A percentile compares a stretch with the other conserved stretches of the same genome.
phyloP scores from a whole-genome alignment of 2,329 filamentous ascomycete species.

The Trichoderma gracile region DNA sequence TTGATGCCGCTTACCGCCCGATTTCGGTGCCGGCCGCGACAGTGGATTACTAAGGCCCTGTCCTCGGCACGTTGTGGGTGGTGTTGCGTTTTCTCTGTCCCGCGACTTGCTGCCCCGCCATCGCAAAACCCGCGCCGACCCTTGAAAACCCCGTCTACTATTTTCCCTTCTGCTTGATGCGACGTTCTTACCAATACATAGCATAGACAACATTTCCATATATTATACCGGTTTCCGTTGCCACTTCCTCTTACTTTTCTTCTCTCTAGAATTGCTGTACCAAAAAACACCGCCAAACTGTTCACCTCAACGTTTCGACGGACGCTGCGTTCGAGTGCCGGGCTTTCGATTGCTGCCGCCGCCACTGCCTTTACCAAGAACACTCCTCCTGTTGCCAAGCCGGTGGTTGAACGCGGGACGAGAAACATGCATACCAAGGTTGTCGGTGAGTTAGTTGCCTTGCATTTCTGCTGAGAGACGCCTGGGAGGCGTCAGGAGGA shows the following conservation, averaged over 20 bases:
- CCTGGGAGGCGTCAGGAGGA: neutral
- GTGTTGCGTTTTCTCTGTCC: too few relatives aligned
- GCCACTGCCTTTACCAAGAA: conserved; percentile 61
- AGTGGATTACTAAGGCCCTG: too few relatives aligned
- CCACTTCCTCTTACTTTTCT: neutral
- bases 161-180: conserved; percentile 2
- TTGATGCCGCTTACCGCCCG: too few relatives aligned
- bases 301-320: conserved; percentile 82
- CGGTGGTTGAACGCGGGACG: conserved; percentile 40
- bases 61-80: too few relatives aligned
- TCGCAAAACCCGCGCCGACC: neutral
- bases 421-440: conserved; percentile 89
- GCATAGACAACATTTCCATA: neutral
- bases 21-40: too few relatives aligned
- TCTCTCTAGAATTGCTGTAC: neutral
- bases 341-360: conserved; percentile 71
- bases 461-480: neutral
- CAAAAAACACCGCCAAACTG: conserved; percentile 73
- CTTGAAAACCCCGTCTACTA: neutral
- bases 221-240: neutral
- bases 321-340: conserved; percentile 72
- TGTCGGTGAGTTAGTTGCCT: conserved; percentile 66
- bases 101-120: neutral
- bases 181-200: neutral
- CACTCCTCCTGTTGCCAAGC: conserved; percentile 23